Evolutionary conservation across 192 early-diverging fungal genomes (phyloP), one percentile per base, ranked within the genome.

Genomic region (Oehlia diaphana): DNA sequence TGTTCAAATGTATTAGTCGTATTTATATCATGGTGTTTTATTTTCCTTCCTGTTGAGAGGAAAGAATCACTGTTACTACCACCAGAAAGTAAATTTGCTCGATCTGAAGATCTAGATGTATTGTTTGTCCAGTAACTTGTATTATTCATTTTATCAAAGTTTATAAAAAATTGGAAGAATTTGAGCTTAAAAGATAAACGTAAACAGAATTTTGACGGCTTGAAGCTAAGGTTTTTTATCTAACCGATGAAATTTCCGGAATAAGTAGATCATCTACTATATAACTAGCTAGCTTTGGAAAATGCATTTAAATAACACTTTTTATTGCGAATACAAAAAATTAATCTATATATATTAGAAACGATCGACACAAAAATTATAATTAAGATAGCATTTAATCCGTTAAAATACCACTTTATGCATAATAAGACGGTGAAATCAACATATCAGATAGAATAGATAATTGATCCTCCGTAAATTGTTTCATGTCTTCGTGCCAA

Each of bases 401-500:
- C 19, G 16, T 19, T 21, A 53, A 13, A 53, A 47, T 72, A 26
- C 68, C 64, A 61, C 50, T 39, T 64, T 84, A 95, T 2, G 92
- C 94, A 81, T 95, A 95, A 83, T 95, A 95, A 63, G 91, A 93
- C 2, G 93, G 93, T 16, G 93, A 94, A 70, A 95, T 93, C 72
- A 99, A 86, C 90, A 99, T 92, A 85, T 99, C 96, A 10, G 92
- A 91, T 67, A 99, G 82, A 21, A 95, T 80, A 44, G 92, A 92
- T 49, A 94, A 79, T 82, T 99, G 94, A 33, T 93, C 90, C 35
- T 88, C 88, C 2, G 85, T 89, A 82, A 99, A 98, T 77, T 84
- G 83, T 76, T 85, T 85, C 82, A 90, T 89, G 77, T 99, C 95
- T 74, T 96, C 92, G 72, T 95, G 94, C 97, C 97, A 99, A 10